These are phyloP conservation scores for Spiromastix sp. DNA, from an alignment of 2,329 filamentous ascomycete genomes.

Conservation along the genomic window DNA sequence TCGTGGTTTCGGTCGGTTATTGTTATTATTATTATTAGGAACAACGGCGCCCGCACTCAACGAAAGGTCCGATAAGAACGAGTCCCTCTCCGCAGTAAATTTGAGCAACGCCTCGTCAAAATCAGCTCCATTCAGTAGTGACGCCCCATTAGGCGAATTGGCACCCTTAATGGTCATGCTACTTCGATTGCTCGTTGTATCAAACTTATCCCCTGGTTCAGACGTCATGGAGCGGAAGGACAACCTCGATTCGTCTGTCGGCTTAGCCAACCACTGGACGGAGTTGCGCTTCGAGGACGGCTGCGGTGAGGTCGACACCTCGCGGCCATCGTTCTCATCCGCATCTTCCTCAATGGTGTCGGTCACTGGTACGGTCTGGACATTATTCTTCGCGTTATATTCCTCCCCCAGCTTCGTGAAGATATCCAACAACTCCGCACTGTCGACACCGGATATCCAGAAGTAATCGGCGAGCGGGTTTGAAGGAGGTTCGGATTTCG, in stretches of 20 bases:
- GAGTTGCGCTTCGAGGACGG: slow-evolving; percentile 33
- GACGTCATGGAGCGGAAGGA: slow-evolving; percentile 42
- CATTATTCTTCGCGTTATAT: slow-evolving; percentile 28
- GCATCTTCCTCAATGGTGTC: slow-evolving; percentile 53
- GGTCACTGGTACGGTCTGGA: slow-evolving; percentile 31
- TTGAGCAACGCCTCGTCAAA: slow-evolving; percentile 90
- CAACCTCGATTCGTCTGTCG: slow-evolving; percentile 27
- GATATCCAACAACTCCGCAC: slow-evolving; percentile 35
- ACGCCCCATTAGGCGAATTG: slow-evolving; percentile 24
- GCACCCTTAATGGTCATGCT: slow-evolving; percentile 50
- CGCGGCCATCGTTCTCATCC: slow-evolving; percentile 27
- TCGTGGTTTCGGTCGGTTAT: slow-evolving; percentile 57
- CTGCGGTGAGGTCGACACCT: slow-evolving; percentile 16
- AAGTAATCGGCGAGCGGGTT: slow-evolving; percentile 56
- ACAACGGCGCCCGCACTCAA: slow-evolving; percentile 76
- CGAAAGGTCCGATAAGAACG: slow-evolving; percentile 83
- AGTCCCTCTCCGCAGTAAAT: slow-evolving; percentile 90
- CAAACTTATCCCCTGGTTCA: slow-evolving; percentile 28
- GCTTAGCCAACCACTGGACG: slow-evolving; percentile 26
- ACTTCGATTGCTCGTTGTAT: slow-evolving; percentile 52
- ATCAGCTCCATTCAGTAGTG: slow-evolving; percentile 60
- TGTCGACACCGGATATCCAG: slow-evolving; percentile 48
- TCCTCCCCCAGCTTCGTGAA: slow-evolving; percentile 33
- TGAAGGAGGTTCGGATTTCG: slow-evolving; percentile 32
- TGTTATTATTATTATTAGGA: too few relatives aligned